A percentile compares a stretch with the other conserved stretches of the same genome.
These are phyloP conservation scores for Ensete glaucum DNA, from an alignment of 176 grass and related monocot species.

Conservation along the genomic window DNA sequence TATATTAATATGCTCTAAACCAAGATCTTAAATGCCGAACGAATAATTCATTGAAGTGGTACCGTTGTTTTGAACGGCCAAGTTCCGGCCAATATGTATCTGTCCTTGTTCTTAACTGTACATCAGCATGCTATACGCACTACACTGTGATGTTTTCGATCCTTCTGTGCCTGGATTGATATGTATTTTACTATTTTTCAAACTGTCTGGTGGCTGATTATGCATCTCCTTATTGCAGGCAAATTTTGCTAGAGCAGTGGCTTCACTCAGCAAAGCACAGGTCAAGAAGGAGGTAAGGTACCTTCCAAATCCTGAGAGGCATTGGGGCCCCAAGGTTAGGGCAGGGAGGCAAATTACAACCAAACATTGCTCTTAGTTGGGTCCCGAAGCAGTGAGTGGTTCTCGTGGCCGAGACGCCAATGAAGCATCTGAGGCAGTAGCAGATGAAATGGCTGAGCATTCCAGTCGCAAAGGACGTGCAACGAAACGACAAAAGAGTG, in stretches of 20 bases:
- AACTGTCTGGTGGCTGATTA: background rate
- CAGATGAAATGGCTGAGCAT: conserved; percentile 16
- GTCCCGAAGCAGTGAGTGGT: conserved; percentile 35
- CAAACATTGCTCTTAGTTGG: conserved; percentile 71
- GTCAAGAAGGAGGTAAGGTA: conserved; percentile 74
- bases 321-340: conserved; percentile 88
- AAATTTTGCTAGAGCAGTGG: conserved; percentile 68
- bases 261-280: conserved; percentile 74
- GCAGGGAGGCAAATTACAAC: conserved; percentile 82
- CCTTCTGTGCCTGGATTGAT: background rate
- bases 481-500: conserved; percentile 53
- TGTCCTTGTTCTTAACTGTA: background rate
- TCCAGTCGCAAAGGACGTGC: conserved; percentile 25
- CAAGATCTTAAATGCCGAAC: too few species aligned
- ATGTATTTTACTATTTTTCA: background rate
- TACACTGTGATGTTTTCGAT: background rate
- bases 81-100: too few species aligned
- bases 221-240: conserved; percentile 27
- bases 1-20: too few species aligned
- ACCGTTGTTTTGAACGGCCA: too few species aligned
- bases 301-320: conserved; percentile 82
- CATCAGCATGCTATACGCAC: background rate
- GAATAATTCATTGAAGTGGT: too few species aligned
- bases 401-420: conserved; percentile 27
- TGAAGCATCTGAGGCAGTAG: conserved; percentile 15